phyloP scores from a whole-genome alignment of 176 grass and related monocot genomes.

The Cenchrus americanus region DNA sequence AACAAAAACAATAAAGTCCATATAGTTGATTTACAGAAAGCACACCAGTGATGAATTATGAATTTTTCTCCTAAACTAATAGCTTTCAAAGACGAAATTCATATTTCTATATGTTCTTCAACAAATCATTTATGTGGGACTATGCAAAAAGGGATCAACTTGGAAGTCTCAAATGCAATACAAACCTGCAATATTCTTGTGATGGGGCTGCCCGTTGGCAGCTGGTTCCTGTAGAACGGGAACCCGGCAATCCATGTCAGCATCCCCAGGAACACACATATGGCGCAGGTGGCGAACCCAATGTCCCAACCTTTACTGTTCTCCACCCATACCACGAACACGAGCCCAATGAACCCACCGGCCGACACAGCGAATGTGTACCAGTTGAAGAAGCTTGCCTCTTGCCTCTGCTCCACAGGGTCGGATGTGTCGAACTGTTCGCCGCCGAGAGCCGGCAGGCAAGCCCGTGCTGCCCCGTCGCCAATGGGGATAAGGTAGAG shows the following conservation, averaged over 20 bases:
- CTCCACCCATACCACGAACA: constrained; percentile 73
- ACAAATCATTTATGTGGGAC: background rate
- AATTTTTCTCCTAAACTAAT: background rate
- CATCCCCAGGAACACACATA: constrained; percentile 48
- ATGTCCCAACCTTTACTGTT: constrained; percentile 61
- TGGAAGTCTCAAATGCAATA: background rate
- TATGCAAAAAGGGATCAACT: background rate
- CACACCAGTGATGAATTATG: no score
- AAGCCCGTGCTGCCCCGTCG: constrained; percentile 62
- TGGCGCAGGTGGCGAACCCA: constrained; percentile 56
- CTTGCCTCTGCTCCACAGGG: constrained; percentile 40
- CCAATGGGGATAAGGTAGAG: constrained; percentile 67
- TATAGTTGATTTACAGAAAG: background rate
- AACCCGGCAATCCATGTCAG: constrained; percentile 48
- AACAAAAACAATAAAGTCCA: background rate
- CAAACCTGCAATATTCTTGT: constrained; percentile 70
- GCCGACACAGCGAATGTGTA: constrained; percentile 71
- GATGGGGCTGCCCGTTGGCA: constrained; percentile 65
- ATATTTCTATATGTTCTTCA: background rate
- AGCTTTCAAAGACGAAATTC: background rate
- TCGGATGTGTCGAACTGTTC: constrained; percentile 73
- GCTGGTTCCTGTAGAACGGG: constrained; percentile 67
- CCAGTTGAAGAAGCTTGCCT: constrained; percentile 93
- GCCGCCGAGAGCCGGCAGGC: constrained; percentile 66
- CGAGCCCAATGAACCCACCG: constrained; percentile 64